Evolutionary conservation across 177 flowering plant species (phyloP).

Genomic region (Vitis hybrid): DNA sequence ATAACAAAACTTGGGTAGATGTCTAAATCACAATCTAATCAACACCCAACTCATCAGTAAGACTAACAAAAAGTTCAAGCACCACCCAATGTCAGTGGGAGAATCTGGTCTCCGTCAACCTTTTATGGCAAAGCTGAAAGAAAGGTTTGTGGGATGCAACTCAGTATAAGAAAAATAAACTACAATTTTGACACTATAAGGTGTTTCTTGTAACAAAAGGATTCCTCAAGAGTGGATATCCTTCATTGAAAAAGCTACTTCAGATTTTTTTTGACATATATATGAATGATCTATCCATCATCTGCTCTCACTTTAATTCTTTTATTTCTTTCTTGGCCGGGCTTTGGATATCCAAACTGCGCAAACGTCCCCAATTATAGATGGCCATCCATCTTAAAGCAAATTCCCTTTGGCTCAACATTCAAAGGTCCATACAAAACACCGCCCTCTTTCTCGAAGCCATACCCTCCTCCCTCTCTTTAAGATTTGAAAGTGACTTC

Average conservation of each 20-base stretch:
- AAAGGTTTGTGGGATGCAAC: constrained; percentile 1
- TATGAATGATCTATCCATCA: background rate
- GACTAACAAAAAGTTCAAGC: constrained; percentile 3
- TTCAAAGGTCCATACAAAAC: constrained; percentile 21
- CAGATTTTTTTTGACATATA: constrained; percentile 8
- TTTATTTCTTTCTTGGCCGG: constrained; percentile 19
- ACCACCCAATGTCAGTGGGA: background rate
- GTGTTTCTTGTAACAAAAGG: constrained; percentile 33
- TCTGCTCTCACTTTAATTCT: constrained; percentile 9
- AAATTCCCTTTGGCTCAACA: constrained; percentile 37
- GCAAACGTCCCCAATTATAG: constrained; percentile 11
- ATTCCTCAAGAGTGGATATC: constrained; percentile 45
- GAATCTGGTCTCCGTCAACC: constrained; percentile 19
- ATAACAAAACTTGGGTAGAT: too few relatives aligned
- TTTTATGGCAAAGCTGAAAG: constrained; percentile 17
- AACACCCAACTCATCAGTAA: background rate
- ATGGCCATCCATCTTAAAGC: constrained; percentile 24
- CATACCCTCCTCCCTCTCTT: constrained; percentile 5
- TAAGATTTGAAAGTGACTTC: constrained; percentile 13
- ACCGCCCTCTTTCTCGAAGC: constrained; percentile 7
- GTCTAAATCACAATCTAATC: background rate
- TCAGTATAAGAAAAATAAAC: background rate
- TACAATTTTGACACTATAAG: constrained; percentile 3
- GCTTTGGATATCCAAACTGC: constrained; percentile 35
- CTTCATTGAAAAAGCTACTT: constrained; percentile 36